phyloP scores from a whole-genome alignment of 106 monocot species.

The Phalaenopsis aphrodite region DNA sequence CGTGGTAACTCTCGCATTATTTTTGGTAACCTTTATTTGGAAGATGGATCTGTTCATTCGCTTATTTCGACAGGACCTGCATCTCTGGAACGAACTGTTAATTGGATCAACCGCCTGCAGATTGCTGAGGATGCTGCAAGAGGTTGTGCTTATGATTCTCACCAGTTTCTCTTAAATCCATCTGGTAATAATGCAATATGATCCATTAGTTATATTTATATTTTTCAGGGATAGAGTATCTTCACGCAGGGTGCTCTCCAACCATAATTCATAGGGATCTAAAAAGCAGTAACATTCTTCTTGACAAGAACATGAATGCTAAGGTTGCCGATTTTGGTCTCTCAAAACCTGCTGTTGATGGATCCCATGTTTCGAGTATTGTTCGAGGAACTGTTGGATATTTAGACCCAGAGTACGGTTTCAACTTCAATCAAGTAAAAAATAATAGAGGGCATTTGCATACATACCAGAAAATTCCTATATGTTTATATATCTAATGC shows the following conservation, averaged over 20 bases:
- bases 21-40: not conserved
- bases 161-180: not conserved
- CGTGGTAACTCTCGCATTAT: conserved; percentile 38
- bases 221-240: conserved; percentile 80
- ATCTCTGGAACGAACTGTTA: conserved; percentile 31
- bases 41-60: not conserved
- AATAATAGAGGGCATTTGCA: not conserved
- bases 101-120: conserved; percentile 81
- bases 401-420: conserved; percentile 82
- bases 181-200: not conserved
- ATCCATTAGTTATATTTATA: not conserved
- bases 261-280: conserved; percentile 88
- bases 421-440: not conserved
- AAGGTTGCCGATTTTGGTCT: conserved; percentile 94
- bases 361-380: conserved; percentile 86
- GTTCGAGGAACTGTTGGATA: conserved; percentile 95
- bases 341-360: conserved; percentile 83
- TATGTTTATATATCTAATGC: too few relatives aligned
- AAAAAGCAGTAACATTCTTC: conserved; percentile 92
- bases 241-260: conserved; percentile 85
- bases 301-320: conserved; percentile 81
- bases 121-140: conserved; percentile 98
- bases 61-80: conserved; percentile 27
- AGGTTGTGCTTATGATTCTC: conserved; percentile 41
- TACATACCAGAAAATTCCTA: too few relatives aligned